These are phyloP conservation scores for Trichoderma aggressivum DNA, from an alignment of 2,329 filamentous ascomycete species.

Conservation along the genomic window DNA sequence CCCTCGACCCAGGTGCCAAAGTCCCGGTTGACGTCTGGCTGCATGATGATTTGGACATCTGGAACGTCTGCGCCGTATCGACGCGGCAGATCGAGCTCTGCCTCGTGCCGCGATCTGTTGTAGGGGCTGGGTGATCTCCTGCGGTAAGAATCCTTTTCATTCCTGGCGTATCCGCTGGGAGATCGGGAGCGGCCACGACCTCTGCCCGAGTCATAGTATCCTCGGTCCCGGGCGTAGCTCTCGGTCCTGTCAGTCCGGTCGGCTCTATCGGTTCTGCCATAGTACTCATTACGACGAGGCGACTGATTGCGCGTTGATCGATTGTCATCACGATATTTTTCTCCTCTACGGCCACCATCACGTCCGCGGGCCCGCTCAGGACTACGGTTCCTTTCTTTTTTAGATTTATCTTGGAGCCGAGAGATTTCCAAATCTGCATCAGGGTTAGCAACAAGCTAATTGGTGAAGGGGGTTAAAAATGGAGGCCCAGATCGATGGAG, in stretches of 20 bases:
- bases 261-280: constrained; percentile 45
- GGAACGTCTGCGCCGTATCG: constrained; percentile 73
- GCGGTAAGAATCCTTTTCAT: constrained; percentile 54
- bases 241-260: constrained; percentile 46
- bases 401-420: constrained; percentile 73
- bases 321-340: constrained; percentile 59
- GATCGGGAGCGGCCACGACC: constrained; percentile 66
- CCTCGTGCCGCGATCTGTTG: constrained; percentile 45
- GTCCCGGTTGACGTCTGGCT: constrained; percentile 72
- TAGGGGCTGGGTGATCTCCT: constrained; percentile 69
- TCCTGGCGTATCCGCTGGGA: constrained; percentile 45
- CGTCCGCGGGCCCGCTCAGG: constrained; percentile 55
- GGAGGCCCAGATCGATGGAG: neutral
- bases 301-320: constrained; percentile 59
- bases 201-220: constrained; percentile 39
- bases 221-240: constrained; percentile 50
- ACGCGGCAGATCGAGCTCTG: constrained; percentile 67
- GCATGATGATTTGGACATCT: constrained; percentile 82
- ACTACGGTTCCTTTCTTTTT: constrained; percentile 58
- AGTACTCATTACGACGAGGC: constrained; percentile 53
- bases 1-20: constrained; percentile 82
- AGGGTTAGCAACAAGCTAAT: constrained; percentile 28
- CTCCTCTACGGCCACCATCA: constrained; percentile 40
- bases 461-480: neutral
- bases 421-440: constrained; percentile 81